These are phyloP conservation scores for Aspergillus egyptiacus DNA, from an alignment of 495 filamentous ascomycete species.

Conservation along the genomic window DNA sequence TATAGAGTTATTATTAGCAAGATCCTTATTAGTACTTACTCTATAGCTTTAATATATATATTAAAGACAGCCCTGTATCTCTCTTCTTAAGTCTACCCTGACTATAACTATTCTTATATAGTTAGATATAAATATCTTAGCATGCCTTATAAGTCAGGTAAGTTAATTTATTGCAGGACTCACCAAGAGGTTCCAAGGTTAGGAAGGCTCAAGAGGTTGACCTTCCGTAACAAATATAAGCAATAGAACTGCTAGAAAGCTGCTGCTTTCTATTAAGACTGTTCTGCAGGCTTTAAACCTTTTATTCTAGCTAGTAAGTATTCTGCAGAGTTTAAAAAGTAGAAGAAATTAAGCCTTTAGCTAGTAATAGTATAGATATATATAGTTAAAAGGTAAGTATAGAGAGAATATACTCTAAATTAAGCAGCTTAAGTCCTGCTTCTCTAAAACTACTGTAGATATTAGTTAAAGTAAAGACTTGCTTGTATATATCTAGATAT, in stretches of 20 bases:
- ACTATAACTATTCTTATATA: no score
- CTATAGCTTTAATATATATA: no score
- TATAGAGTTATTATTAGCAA: no score
- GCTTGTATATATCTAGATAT: background rate
- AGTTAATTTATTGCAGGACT: no score
- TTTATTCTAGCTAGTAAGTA: background rate
- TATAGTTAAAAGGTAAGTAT: background rate
- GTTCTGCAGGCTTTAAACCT: background rate
- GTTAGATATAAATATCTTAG: no score
- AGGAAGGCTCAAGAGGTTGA: no score
- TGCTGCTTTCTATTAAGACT: background rate
- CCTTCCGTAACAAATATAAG: no score
- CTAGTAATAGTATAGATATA: background rate
- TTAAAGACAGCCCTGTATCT: no score
- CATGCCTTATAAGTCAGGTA: no score
- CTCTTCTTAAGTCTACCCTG: no score
- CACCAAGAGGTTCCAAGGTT: no score
- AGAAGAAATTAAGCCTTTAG: background rate
- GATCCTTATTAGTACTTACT: no score
- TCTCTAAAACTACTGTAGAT: background rate
- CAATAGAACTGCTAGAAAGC: background rate
- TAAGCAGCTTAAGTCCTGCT: background rate
- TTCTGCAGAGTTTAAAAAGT: background rate
- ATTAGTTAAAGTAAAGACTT: background rate
- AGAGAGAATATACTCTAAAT: background rate